Evolutionary conservation across 345 rosid genomes (phyloP), one percentile per base, ranked within the genome.

Genomic region (Syzygium aromaticum): DNA sequence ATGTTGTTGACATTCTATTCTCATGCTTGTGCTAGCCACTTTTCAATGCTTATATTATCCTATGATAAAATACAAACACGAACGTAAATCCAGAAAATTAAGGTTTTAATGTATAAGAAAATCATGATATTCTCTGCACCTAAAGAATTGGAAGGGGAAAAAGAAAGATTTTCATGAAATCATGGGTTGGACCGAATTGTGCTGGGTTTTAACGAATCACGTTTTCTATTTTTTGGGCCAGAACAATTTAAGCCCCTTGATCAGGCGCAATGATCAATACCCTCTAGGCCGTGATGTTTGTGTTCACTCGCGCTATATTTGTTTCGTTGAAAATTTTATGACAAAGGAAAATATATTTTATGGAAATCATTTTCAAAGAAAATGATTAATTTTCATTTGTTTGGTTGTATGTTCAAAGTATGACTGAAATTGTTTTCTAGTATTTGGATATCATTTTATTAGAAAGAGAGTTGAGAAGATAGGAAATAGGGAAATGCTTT

Each of bases 251-350:
- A 43, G 33, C 54, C 96, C 99, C 4, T 95, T 97, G 9, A 89
- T 95, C 95, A 28, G 93, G 96, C 86, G 99, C 99, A 16, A 86
- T 96, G 88, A 90, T 91, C 87, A 95, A 96, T 89, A 89, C 91
- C 59, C 94, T 98, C 25, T 43, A 43, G 46, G 46, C 98, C 98
- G 3, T 43, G 98, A 98, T 98, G 56, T 98, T 98, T 84, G 87
- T 93, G 40, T 94, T 95, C 5, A 96, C 98, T 27, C 95, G 97
- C 93, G 16, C 21, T n/a, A 19, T n/a, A 6, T 2, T 23, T 7
- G 15, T 63, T 4, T 8, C 3, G 77, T 40, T 4, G 22, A 15
- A 63, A 28, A 63, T 63, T 63, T 28, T 63, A 13, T 63, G 11
- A 63, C 14, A 16, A 52, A 16, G 21, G 30, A n/a, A 11, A 1